These are phyloP conservation scores for Blastobotrys elegans DNA, from an alignment of 1,139 yeast genomes.

Conservation along the genomic window DNA sequence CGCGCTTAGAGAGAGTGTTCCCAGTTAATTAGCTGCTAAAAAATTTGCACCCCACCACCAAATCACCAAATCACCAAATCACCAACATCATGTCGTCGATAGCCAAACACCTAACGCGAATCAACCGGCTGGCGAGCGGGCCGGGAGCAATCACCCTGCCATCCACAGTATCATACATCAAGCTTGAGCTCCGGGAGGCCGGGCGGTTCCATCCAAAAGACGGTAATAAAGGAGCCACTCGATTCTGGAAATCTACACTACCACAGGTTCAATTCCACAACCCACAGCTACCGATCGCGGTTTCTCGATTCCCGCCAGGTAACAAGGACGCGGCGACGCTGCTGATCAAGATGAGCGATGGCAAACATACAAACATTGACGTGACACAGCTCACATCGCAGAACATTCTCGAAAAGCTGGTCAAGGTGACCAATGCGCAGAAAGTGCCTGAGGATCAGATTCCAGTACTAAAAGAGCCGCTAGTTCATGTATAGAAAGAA, in stretches of 20 bases:
- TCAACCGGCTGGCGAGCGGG: constrained; percentile 42
- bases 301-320: constrained; percentile 26
- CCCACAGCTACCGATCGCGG: constrained; percentile 59
- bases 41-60: neutral
- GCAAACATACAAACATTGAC: constrained; percentile 34
- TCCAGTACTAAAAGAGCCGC: constrained; percentile 3
- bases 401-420: constrained; percentile 39
- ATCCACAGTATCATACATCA: constrained; percentile 37
- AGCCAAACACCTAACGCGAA: constrained; percentile 37
- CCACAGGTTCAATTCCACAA: constrained; percentile 82
- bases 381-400: constrained; percentile 37
- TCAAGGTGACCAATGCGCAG: constrained; percentile 35
- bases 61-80: neutral
- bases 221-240: constrained; percentile 32
- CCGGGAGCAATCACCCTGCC: constrained; percentile 44
- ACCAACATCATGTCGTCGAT: constrained; percentile 9
- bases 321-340: neutral
- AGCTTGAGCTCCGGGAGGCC: constrained; percentile 43
- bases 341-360: constrained; percentile 26
- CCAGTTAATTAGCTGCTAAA: no score
- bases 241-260: constrained; percentile 67
- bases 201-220: constrained; percentile 31
- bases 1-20: no score
- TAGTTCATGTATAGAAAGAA: neutral
- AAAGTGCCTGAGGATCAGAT: constrained; percentile 27